These are phyloP conservation scores for Trametes hirsuta DNA, from an alignment of 1,284 basidiomycete species.

Conservation along the genomic window DNA sequence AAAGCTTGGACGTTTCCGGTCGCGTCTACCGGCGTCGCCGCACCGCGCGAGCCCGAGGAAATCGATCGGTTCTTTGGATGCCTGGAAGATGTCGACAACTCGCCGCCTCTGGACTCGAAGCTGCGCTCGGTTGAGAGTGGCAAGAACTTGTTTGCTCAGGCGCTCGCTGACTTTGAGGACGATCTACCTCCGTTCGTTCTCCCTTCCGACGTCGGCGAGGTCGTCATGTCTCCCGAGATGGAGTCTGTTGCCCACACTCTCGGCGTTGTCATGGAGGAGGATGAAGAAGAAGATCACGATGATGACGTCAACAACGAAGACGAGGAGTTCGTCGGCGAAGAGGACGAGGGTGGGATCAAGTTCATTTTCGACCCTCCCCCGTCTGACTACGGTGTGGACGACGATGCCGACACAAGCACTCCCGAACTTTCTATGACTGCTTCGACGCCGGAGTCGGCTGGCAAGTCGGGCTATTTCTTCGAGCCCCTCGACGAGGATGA, in stretches of 20 bases:
- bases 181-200: conserved; percentile 53
- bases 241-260: conserved; percentile 34
- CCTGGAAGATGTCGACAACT: conserved; percentile 61
- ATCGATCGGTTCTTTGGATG: conserved; percentile 78
- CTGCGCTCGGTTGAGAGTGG: conserved; percentile 50
- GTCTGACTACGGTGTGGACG: conserved; percentile 28
- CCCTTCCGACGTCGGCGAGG: conserved; percentile 53
- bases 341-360: conserved; percentile 63
- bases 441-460: conserved; percentile 19
- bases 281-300: conserved; percentile 41
- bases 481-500: conserved; percentile 37
- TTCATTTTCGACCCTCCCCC: conserved; percentile 66
- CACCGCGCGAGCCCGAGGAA: conserved; percentile 41
- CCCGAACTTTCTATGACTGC: conserved; percentile 27
- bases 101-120: conserved; percentile 41
- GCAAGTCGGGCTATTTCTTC: conserved; percentile 18
- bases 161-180: conserved; percentile 47
- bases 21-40: conserved; percentile 32
- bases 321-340: conserved; percentile 49
- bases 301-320: conserved; percentile 35
- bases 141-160: conserved; percentile 59
- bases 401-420: conserved; percentile 14
- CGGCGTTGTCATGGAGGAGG: conserved; percentile 50
- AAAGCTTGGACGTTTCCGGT: conserved; percentile 75
- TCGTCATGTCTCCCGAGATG: conserved; percentile 48